These are phyloP conservation scores for Jacaranda copaia DNA, from an alignment of 257 asterid species.

Conservation along the genomic window DNA sequence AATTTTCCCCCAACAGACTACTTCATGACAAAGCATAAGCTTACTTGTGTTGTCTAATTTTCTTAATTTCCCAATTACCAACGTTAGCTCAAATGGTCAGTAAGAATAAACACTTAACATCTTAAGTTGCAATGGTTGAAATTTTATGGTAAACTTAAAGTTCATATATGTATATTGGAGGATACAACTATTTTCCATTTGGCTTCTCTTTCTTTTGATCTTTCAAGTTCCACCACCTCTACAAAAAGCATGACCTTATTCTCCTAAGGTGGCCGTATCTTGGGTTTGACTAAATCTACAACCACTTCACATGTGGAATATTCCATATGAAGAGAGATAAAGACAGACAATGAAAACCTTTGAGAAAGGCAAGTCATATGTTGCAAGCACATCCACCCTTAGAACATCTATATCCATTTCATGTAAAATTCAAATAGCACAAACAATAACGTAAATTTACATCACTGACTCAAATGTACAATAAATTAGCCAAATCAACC, in stretches of 20 bases:
- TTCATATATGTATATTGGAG: not conserved
- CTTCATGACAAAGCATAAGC: not conserved
- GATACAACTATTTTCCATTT: not conserved
- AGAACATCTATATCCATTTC: not conserved
- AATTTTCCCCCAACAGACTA: not conserved
- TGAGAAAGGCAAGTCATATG: not conserved
- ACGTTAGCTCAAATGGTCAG: not conserved
- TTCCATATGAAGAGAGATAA: not conserved
- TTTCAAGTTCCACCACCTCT: not conserved
- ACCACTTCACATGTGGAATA: not conserved
- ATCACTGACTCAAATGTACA: not conserved
- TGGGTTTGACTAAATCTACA: not conserved
- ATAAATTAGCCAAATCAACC: not conserved
- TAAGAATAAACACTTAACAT: not conserved
- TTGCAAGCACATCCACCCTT: not conserved
- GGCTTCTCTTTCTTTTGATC: not conserved
- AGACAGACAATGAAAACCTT: not conserved
- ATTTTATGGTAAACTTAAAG: not conserved
- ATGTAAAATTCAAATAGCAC: too few relatives aligned
- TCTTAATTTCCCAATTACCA: not conserved
- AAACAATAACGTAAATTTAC: not conserved
- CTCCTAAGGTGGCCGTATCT: not conserved
- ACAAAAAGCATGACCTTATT: not conserved
- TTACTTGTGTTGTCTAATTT: not conserved
- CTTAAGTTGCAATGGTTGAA: not conserved